These are phyloP conservation scores for Immersiella caudata DNA, from an alignment of 495 filamentous ascomycete genomes.

Conservation along the genomic window DNA sequence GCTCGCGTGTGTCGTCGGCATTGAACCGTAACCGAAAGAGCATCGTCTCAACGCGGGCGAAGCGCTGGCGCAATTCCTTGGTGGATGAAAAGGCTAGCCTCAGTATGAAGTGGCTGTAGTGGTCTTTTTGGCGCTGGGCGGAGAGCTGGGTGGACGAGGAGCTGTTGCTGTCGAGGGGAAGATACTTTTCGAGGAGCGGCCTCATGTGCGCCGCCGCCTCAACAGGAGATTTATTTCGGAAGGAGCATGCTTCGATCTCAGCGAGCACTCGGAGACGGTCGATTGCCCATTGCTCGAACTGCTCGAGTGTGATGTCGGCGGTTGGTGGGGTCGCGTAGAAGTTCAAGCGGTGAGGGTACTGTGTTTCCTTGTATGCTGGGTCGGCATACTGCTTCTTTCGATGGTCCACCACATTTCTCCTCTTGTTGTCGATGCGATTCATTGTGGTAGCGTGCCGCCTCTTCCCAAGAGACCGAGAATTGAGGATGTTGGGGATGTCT, in stretches of 20 bases:
- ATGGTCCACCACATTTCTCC: conserved; percentile 70
- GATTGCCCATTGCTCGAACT: conserved; percentile 99
- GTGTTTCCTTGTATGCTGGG: conserved; percentile 67
- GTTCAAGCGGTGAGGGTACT: conserved; percentile 87
- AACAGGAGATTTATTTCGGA: conserved; percentile 79
- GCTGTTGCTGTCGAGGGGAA: conserved; percentile 79
- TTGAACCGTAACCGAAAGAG: conserved; percentile 82
- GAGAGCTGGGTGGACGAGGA: conserved; percentile 59
- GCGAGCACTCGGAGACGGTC: conserved; percentile 87
- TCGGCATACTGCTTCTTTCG: conserved; percentile 86
- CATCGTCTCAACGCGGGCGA: conserved; percentile 82
- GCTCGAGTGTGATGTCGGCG: conserved; percentile 91
- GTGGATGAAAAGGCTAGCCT: conserved; percentile 89
- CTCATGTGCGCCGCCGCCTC: conserved; percentile 81
- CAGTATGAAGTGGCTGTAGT: conserved; percentile 97
- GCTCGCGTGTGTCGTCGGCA: conserved; percentile 68
- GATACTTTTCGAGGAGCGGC: conserved; percentile 79
- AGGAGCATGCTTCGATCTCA: conserved; percentile 93
- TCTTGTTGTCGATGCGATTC: conserved; percentile 81
- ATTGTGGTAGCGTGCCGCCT: conserved; percentile 50
- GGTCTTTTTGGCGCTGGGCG: conserved; percentile 87
- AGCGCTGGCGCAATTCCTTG: conserved; percentile 88
- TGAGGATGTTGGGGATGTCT: not conserved
- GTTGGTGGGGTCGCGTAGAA: conserved; percentile 89
- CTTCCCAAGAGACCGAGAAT: conserved; percentile 57